These are phyloP conservation scores for Conoideocrella luteorostrata DNA, from an alignment of 2,329 filamentous ascomycete species.

Conservation along the genomic window DNA sequence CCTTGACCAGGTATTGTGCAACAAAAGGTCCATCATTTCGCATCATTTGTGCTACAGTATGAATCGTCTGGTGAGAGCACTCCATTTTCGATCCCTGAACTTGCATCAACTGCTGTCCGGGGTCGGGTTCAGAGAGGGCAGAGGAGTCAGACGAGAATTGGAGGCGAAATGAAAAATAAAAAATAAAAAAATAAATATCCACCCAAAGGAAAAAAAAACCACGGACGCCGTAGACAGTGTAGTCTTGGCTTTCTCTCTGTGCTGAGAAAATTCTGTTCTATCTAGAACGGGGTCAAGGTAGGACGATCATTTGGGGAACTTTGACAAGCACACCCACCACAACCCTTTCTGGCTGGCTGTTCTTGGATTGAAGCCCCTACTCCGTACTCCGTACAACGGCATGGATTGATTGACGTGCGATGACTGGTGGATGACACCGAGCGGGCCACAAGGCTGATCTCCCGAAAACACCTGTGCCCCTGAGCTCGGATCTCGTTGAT, in stretches of 20 bases:
- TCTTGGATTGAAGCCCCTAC: neutral
- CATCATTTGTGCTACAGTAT: neutral
- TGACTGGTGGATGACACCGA: neutral
- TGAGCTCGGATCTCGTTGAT: slow-evolving; percentile 8
- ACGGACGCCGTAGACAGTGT: neutral
- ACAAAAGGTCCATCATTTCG: neutral
- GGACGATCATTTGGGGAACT: neutral
- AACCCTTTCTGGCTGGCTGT: neutral
- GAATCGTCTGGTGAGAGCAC: neutral
- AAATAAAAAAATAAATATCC: no score
- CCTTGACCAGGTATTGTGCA: neutral
- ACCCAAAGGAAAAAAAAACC: no score
- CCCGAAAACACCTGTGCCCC: slow-evolving; percentile 1
- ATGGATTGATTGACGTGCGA: neutral
- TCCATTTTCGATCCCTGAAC: slow-evolving; percentile 4
- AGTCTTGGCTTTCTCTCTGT: neutral
- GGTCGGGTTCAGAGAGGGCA: neutral
- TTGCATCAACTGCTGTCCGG: slow-evolving; percentile 1
- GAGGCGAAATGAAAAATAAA: no score
- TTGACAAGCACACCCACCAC: slow-evolving; percentile 2
- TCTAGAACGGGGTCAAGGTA: neutral
- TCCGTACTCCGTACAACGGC: no score
- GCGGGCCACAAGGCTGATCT: slow-evolving; percentile 9
- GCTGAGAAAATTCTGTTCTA: slow-evolving; percentile 2
- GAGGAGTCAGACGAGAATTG: neutral